A percentile compares a stretch with the other conserved stretches of the same genome.
These are phyloP conservation scores for Arabidopsis hybrid DNA, from an alignment of 441 rosid genomes.

Conservation along the genomic window DNA sequence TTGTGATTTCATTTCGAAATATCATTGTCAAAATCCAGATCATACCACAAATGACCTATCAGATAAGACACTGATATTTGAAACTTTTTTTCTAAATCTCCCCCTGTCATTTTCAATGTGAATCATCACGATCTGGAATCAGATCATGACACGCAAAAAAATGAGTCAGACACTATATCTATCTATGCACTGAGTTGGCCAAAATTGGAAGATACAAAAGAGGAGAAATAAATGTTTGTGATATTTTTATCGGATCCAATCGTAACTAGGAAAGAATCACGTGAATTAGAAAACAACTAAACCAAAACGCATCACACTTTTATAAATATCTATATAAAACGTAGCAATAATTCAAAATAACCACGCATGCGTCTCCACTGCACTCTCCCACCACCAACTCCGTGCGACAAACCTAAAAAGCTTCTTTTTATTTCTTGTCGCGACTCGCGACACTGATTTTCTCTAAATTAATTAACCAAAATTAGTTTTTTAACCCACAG, in stretches of 20 bases:
- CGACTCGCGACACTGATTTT: conserved; percentile 19
- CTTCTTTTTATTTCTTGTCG: conserved; percentile 31
- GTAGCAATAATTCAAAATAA: conserved; percentile 14
- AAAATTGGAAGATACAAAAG: conserved; percentile 6
- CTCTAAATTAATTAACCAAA: not conserved
- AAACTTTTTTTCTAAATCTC: not conserved
- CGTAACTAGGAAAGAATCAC: conserved; percentile 7
- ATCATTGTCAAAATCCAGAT: conserved; percentile 5
- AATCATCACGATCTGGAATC: conserved; percentile 29
- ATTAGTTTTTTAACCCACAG: not conserved
- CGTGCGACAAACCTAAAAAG: conserved; percentile 32
- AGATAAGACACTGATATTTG: conserved; percentile 19
- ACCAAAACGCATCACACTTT: not conserved
- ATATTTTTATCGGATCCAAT: conserved; percentile 10
- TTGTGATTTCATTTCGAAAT: no score
- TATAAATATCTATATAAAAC: not conserved
- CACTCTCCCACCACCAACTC: conserved; percentile 3
- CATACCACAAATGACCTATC: conserved; percentile 3
- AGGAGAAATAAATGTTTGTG: not conserved
- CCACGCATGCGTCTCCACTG: conserved; percentile 18
- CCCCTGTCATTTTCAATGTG: conserved; percentile 35
- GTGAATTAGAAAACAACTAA: conserved; percentile 14
- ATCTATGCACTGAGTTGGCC: conserved; percentile 10
- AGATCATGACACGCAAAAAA: conserved; percentile 2
- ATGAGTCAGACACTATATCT: conserved; percentile 11